Base-by-base conservation (phyloP, 768 basidiomycete species). In the Pisolithus tinctorius region DNA sequence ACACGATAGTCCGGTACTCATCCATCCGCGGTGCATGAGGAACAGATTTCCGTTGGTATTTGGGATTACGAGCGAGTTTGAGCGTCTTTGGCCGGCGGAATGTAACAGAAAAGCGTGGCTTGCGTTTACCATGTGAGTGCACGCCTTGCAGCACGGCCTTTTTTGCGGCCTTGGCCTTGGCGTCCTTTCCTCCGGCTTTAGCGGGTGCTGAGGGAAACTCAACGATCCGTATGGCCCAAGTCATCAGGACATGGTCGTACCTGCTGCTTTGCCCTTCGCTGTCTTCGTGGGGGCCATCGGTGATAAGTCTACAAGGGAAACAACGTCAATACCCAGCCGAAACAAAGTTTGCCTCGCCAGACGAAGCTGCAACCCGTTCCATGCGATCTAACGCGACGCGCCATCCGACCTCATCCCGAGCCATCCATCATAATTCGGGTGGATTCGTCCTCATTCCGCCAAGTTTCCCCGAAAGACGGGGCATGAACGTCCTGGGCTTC, bases 71-170 rank as follows among this genome's bases (percentile, higher is more conserved):
- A 47, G 81, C 61, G 31, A 96, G 83, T 55, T 78, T 80, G 56
- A 97, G 81, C 51, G 96, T 97, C 79, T 92, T 94, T 55, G 95
- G 95, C 58, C 92, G 88, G 76, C 90, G 88, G 86, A 99, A 98
- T 31, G 90, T 86, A 52, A 93, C 92, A 36, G 84, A 84, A 64
- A 74, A 82, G 55, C 93, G 84, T 45, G 82, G 77, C 75, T 95
- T 96, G 71, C 92, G 86, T 60, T 80, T 66, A 16, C 80, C 74
- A 65, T 86, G 84, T 31, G 82, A 80, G 68, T 87, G 78, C 41
- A 81, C 83, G 55, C 93, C 94, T 69, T 91, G 90, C 49, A 97
- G 80, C 50, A 86, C 94, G 10, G 94, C 93, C 78, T 98, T 98
- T 78, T 94, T 96, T 41, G 96, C 93, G 40, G 86, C 76, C 76